Base-by-base conservation (phyloP, 2,329 filamentous ascomycete species). In the Didymella glomerata region DNA sequence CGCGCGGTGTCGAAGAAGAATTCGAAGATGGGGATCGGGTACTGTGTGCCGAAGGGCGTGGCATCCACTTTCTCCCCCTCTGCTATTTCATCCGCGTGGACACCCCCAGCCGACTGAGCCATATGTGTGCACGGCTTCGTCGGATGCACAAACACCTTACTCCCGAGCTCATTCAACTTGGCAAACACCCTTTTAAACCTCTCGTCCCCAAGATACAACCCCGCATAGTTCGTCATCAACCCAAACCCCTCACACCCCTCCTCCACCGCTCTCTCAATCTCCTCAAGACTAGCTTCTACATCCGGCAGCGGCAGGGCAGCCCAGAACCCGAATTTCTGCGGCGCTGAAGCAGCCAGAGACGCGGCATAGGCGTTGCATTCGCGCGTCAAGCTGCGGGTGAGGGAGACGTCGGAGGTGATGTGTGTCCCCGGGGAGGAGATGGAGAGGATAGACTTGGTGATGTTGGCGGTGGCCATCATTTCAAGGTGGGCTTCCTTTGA, bases 1-100 rank as follows among this genome's bases (percentile, higher is more conserved):
- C 83, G 71, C 2, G 82, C 80, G 0, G 82, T 83, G 54, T 85
- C 84, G 68, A 85, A 85, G 63, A 85, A 77, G 69, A 85, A 85
- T 59, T 84, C 82, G 34, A 82, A 78, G 65, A 80, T 78, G 0
- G 81, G 80, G 10, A 80, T 69, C 0, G 81, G 81, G 49, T 78
- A 79, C 9, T 72, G 68, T 0, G 64, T 56, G 1, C 70, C 70
- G 2, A 81, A 71, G 0, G 79, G 79, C 4, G 76, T 66, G 1
- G 79, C 79, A 16, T 70, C 67, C 0, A 66, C 63, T 1, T 69
- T 53, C 3, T 63, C 16, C 30, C 27, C 3, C 3, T 32, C 30
- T 13, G 9, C 30, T 10, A 4, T 14, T 32, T 10, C 28, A 30
- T 30, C 28, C 3, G 5, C 28, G 28, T 30, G 8, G 28, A 9